Evolutionary conservation across 164 flowering plant species (phyloP), one percentile per base, ranked within the genome.

Genomic region (Nymphaea thermarum): DNA sequence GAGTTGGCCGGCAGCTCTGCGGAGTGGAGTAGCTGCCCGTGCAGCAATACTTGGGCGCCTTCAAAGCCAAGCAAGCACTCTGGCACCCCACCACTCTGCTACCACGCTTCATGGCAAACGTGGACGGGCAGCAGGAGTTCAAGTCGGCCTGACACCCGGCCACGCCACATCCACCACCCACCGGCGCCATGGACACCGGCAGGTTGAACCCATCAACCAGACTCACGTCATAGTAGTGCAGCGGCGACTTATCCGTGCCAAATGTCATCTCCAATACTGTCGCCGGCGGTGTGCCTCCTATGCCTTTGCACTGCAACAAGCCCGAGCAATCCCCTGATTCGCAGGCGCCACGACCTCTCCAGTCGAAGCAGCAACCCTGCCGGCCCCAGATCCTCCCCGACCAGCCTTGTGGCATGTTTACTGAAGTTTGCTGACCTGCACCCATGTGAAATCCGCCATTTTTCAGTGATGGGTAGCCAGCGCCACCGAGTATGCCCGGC

Each of bases 131-230:
- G 45, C 92, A 87, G 3, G 76, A 18, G 63, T 90, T 90, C 76
- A 90, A 44, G 68, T 90, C 85, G 5, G 75, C 78, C 71, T 82
- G 86, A 62, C 96, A 90, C 5, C 77, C 79, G 0, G 96, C 89
- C 8, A 82, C 73, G 0, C 87, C 87, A 53, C 97, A 90, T 0
- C 87, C 89, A 4, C 91, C 91, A 2, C 87, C 89, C 0, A 87
- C 77, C 0, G 97, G 94, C 4, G 61, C 75, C 92, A 90, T 87
- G 0, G 97, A 77, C 4, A 90, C 87, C 0, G 94, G 97, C 44
- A 90, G 74, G 71, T 90, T 90, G 76, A 86, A 90, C 11, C 96
- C 96, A 59, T 87, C 93, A 3, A 90, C 91, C 57, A 90, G 72
- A 71, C 93, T 90, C 44, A 90, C 89, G 67, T 87, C 96, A 59